Conservation (phyloP, 805 yeast genomes). For the Henningerozyma blattae region DNA sequence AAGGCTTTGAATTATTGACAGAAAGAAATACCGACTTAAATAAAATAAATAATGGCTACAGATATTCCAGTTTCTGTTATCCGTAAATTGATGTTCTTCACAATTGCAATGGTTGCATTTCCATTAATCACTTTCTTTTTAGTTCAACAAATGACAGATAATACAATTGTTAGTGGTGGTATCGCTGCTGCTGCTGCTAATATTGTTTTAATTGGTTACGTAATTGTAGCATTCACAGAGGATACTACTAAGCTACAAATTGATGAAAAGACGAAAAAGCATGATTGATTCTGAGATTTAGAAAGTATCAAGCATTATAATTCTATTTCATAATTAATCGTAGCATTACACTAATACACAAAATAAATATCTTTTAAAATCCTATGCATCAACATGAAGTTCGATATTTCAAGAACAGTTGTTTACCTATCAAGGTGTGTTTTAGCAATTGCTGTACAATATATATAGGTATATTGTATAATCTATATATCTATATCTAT, state of each 20-base stretch:
- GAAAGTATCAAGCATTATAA: no score
- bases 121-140: conserved; percentile 56
- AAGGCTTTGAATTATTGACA: not conserved
- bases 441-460: no score
- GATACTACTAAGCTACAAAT: conserved; percentile 30
- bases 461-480: no score
- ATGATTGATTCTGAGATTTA: conserved; percentile 23
- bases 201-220: conserved; percentile 59
- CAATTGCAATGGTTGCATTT: conserved; percentile 61
- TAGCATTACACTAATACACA: no score
- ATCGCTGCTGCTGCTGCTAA: conserved; percentile 70
- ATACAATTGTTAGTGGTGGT: conserved; percentile 64
- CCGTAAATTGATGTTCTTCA: conserved; percentile 57
- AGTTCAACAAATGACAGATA: conserved; percentile 32
- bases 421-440: no score
- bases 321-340: no score
- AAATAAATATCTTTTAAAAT: no score
- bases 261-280: conserved; percentile 27
- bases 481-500: no score
- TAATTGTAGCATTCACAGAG: conserved; percentile 64
- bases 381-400: no score
- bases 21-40: not conserved
- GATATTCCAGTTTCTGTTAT: conserved; percentile 42
- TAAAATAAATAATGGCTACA: conserved; percentile 20
- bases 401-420: no score